Base-by-base conservation (phyloP, 257 asterid species). In the Przewalskia tangutica region DNA sequence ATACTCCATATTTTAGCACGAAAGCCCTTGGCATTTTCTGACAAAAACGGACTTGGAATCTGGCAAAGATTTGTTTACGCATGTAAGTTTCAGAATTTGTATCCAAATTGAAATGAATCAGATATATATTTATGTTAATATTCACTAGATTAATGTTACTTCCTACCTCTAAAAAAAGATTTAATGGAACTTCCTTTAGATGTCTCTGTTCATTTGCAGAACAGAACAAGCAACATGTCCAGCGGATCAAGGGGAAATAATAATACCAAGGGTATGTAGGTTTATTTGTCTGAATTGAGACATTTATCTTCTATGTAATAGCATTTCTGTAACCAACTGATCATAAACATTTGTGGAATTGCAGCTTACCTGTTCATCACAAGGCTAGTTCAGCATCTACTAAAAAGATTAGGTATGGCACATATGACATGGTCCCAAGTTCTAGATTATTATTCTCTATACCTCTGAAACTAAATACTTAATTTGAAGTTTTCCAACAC, bases 1-100 rank as follows among this genome's bases (percentile, higher is more conserved):
- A 83, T 86, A 34, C 84, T 86, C 81, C 87, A 86, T 36, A 84
- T 86, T 76, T 82, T 86, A 40, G 87, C 86, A 23, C 71, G 84
- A 63, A 84, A 86, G 79, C 85, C 87, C 36, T 73, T 76, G 5
- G 89, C 84, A 56, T 86, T 84, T 12, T 82, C 85, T 79, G 80
- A 64, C 42, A 79, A 81, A 59, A 59, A 16, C 14, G 82, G 65
- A n/a, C 70, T 86, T 55, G 81, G 83, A 14, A 14, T 82, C 40
- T 84, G 89, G 87, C 82, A 82, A 63, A 60, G 62, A 60, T 82
- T 81, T 79, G 60, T 86, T 44, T 81, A 77, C 20, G 48, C 82
- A 53, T 78, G 89, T 83, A 81, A 66, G 86, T 86, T 63, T 9
- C 34, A 58, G 9, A 58, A 59, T 70, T 55, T 34, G 18, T 73